Evolutionary conservation across 2,329 filamentous ascomycete genomes (phyloP).

Genomic region (Cladorrhinum sp.): DNA sequence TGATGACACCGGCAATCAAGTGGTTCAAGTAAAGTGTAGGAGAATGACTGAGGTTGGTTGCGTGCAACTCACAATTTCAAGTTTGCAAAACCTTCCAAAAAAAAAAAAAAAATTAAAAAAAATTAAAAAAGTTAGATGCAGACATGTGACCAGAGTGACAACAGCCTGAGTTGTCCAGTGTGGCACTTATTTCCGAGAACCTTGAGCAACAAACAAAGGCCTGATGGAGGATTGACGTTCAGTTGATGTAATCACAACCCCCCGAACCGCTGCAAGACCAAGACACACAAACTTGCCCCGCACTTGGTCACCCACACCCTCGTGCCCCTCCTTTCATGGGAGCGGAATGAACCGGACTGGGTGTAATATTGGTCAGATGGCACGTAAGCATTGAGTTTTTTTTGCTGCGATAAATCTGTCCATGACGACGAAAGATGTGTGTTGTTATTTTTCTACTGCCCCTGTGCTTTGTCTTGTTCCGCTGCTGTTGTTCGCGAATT

Average conservation of each 20-base stretch:
- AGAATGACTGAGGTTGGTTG: too few species aligned
- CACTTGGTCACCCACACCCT: too few species aligned
- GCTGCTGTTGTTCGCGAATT: neutral
- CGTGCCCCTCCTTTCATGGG: neutral
- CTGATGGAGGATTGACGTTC: constrained; percentile 24
- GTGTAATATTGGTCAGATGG: too few species aligned
- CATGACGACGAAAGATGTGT: neutral
- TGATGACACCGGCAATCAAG: too few species aligned
- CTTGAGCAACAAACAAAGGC: neutral
- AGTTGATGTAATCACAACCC: constrained; percentile 16
- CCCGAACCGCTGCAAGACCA: neutral
- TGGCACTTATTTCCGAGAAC: neutral
- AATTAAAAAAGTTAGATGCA: neutral
- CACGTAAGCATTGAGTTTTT: too few species aligned
- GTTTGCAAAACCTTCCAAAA: neutral
- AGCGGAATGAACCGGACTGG: neutral
- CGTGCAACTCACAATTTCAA: too few species aligned
- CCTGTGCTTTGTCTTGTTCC: neutral
- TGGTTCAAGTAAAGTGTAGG: too few species aligned
- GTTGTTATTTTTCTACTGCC: neutral
- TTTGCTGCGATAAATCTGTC: too few species aligned
- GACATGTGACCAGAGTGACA: neutral
- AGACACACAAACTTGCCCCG: neutral
- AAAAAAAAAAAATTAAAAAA: neutral
- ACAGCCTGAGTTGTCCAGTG: neutral